A percentile compares a stretch with the other conserved stretches of the same genome.
Evolutionary conservation across 208 protist species (phyloP).

Genomic region (Trypanosomatidae sp.): DNA sequence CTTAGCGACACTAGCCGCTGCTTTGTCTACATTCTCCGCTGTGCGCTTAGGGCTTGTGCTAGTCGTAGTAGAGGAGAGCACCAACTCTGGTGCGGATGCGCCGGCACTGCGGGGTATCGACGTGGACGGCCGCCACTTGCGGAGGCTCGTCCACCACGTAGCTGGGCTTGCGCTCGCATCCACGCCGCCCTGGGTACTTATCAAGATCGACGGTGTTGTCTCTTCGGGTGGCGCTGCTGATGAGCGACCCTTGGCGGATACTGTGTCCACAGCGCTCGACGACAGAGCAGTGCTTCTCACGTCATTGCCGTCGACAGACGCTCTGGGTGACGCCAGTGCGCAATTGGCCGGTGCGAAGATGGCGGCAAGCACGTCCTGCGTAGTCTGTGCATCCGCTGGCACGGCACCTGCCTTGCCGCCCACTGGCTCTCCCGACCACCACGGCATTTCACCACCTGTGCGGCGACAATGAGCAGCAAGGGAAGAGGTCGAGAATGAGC

Average conservation of each 20-base stretch:
- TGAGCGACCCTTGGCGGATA: background rate
- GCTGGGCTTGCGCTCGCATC: background rate
- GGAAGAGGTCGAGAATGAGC: background rate
- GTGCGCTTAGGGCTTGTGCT: background rate
- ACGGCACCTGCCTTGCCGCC: background rate
- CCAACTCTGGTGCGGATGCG: background rate
- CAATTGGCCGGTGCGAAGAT: conserved; percentile 21
- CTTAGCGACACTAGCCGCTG: background rate
- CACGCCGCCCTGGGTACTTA: background rate
- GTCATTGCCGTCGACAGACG: background rate
- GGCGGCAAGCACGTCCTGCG: conserved; percentile 13
- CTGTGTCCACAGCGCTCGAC: background rate
- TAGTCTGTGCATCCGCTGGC: background rate
- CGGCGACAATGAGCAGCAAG: background rate
- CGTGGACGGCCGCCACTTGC: background rate
- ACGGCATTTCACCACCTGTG: conserved; percentile 3
- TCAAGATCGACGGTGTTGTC: background rate
- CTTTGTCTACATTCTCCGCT: background rate
- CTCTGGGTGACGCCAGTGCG: background rate
- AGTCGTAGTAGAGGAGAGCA: background rate
- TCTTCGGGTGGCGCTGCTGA: background rate
- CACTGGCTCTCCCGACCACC: conserved; percentile 5
- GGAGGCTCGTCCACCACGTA: conserved; percentile 1
- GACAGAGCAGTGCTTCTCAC: background rate
- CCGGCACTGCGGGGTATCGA: background rate